Evolutionary conservation across 2,329 filamentous ascomycete species (phyloP), one percentile per base, ranked within the genome.

Genomic region (Lasiodiplodia sp.): DNA sequence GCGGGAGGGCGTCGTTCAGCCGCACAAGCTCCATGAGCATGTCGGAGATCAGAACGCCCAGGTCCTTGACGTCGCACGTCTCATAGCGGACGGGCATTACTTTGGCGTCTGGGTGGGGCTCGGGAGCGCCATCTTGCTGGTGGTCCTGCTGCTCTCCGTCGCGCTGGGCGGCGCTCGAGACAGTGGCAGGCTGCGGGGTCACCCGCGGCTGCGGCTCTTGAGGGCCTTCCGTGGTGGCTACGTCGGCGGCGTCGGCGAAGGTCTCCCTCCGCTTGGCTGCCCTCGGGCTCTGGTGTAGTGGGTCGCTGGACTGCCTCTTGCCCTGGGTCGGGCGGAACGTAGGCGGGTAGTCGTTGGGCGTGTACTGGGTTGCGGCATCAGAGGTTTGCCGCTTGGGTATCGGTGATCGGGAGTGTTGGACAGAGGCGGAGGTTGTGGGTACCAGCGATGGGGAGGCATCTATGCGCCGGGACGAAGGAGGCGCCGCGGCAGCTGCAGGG

Each of bases 1-100:
- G 87, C 57, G 95, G 94, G 71, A 96, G 89, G 60, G 87, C 87
- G 78, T 99, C 96, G 75, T 99, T 99, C 71, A 95, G 92, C 70
- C 92, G 90, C 73, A 99, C 97, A 58, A 99, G 84, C 81, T 99
- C 96, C 80, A 94, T 91, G 58, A 99, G 86, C 96, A 99, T 98
- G 76, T 96, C 93, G 56, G 94, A 90, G 72, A 99, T 96, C 70
- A 99, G 83, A 52, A 95, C 86, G 34, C 97, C 96, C 77, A 99
- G 88, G 77, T 97, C 94, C 75, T 94, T 92, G 10, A 92, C 88
- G 49, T 91, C 85, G 78, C 93, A 97, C 12, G 89, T 83, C 79
- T 97, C 93, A 79, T 99, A 99, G 74, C 86, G 86, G 69, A 86
- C 80, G 0, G 96, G 92, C 76, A 96, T 86, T 68, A 85, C 73